Evolutionary conservation across 2,329 filamentous ascomycete species (phyloP).

Genomic region (Clonostachys rhizophaga): DNA sequence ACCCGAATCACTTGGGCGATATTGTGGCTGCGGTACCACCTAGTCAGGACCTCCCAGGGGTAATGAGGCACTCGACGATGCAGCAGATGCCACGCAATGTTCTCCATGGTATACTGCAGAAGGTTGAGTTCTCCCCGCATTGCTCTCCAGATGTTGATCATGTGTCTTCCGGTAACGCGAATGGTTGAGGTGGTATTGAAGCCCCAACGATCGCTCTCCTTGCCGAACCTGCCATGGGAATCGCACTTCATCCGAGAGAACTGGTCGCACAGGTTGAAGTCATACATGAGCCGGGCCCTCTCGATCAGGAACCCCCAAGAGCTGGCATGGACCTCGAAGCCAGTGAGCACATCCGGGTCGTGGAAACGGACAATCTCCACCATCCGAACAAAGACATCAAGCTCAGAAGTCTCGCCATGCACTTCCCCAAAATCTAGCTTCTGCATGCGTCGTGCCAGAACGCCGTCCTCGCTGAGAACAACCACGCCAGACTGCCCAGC

Average conservation of each 20-base stretch:
- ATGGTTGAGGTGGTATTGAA: conserved; percentile 93
- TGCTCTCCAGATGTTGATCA: conserved; percentile 95
- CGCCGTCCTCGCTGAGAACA: conserved; percentile 60
- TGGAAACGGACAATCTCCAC: conserved; percentile 78
- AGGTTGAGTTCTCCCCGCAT: conserved; percentile 92
- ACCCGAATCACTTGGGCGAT: conserved; percentile 68
- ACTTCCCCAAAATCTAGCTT: conserved; percentile 61
- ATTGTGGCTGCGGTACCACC: conserved; percentile 72
- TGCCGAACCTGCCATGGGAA: conserved; percentile 78
- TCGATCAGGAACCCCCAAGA: conserved; percentile 98
- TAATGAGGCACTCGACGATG: conserved; percentile 88
- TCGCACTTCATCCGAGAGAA: conserved; percentile 84
- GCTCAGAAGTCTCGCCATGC: conserved; percentile 70
- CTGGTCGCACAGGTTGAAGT: conserved; percentile 86
- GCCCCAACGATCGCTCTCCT: conserved; percentile 85
- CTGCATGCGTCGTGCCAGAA: conserved; percentile 54
- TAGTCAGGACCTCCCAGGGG: conserved; percentile 70
- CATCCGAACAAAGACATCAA: conserved; percentile 80
- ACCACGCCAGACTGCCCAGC: conserved; percentile 65
- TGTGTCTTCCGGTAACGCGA: conserved; percentile 86
- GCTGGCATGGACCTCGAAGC: conserved; percentile 88
- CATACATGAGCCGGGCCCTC: conserved; percentile 78
- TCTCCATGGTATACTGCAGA: conserved; percentile 94
- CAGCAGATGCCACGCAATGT: conserved; percentile 86
- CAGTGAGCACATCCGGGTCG: conserved; percentile 90